Evolutionary conservation across 345 rosid genomes (phyloP), one percentile per base, ranked within the genome.

Genomic region (Gossypioides kirkii): DNA sequence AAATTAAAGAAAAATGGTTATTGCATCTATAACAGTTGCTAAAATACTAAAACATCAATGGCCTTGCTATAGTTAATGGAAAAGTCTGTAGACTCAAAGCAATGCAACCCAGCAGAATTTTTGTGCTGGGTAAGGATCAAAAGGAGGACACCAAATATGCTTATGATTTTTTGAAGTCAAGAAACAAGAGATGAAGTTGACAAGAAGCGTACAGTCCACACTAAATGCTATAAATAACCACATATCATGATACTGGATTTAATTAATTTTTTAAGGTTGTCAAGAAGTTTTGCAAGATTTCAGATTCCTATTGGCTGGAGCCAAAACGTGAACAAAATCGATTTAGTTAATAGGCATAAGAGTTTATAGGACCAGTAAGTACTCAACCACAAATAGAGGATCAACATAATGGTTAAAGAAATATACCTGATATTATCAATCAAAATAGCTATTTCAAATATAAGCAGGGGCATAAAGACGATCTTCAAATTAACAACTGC

Each of bases 351-450:
- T 16, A 61, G 16, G 54, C 43, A 61, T 2, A 32, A 61, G 12
- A 61, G 17, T 61, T 61, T 17, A 61, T 61, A 32, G 6, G 8
- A 32, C 45, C 62, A 61, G 16, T 8, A 61, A 61, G 65, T 32
- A 32, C 45, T 61, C 64, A 14, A 60, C 42, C 42, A 69, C 22
- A 67, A 66, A 58, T 28, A 25, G n/a, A 55, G 26, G 14, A 70
- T 13, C 38, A 62, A 18, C 49, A 41, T 47, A 73, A 6, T 4
- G 56, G 50, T 25, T 9, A 32, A 55, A 75, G 70, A 55, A 76
- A 71, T 5, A 41, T 90, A 91, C 98, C 98, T 90, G 89, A 91
- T 84, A 78, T 94, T 94, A 72, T 94, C 98, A 22, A 90, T 75
- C 81, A 94, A 84, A 78, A 91, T 82, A 61, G 94, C 87, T 38